Percentiles rank a stretch among this genome's conserved stretches.
Conservation (phyloP, 768 basidiomycete genomes). For the Pleurotus tuber-regium region DNA sequence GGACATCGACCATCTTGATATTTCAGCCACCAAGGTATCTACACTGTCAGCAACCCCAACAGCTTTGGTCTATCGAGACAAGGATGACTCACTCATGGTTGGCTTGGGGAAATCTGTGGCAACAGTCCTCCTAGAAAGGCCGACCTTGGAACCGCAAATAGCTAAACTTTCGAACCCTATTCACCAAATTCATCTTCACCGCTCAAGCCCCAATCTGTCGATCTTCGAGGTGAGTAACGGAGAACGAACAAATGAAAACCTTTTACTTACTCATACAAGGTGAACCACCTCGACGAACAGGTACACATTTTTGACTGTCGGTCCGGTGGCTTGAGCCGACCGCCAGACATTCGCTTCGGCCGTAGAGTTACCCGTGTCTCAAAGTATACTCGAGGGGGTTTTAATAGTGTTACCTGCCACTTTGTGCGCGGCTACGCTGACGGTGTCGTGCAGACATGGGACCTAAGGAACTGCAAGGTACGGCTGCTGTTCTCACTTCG, state of each 20-base stretch:
- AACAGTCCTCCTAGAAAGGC: constrained; percentile 36
- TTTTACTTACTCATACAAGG: constrained; percentile 27
- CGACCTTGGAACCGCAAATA: constrained; percentile 21
- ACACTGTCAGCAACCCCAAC: constrained; percentile 24
- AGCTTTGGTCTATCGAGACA: constrained; percentile 38
- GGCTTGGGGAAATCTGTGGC: constrained; percentile 32
- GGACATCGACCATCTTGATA: too few species aligned
- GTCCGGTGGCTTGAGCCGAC: constrained; percentile 32
- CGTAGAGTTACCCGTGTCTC: constrained; percentile 23
- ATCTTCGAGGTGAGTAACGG: constrained; percentile 43
- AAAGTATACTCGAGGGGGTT: constrained; percentile 35
- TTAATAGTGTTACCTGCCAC: constrained; percentile 28
- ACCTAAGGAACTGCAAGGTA: constrained; percentile 48
- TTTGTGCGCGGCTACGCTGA: constrained; percentile 48
- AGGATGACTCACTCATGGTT: constrained; percentile 29
- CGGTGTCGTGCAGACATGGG: constrained; percentile 44
- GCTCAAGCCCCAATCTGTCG: constrained; percentile 38
- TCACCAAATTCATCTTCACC: constrained; percentile 45
- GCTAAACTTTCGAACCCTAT: constrained; percentile 36
- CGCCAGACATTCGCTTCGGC: constrained; percentile 45
- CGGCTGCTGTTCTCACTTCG: constrained; percentile 9
- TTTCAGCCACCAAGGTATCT: constrained; percentile 18
- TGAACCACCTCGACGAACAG: constrained; percentile 48
- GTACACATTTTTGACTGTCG: constrained; percentile 48
- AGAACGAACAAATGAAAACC: constrained; percentile 13